phyloP scores from a whole-genome alignment of 2,329 filamentous ascomycete species.

The Apiospora koreana region DNA sequence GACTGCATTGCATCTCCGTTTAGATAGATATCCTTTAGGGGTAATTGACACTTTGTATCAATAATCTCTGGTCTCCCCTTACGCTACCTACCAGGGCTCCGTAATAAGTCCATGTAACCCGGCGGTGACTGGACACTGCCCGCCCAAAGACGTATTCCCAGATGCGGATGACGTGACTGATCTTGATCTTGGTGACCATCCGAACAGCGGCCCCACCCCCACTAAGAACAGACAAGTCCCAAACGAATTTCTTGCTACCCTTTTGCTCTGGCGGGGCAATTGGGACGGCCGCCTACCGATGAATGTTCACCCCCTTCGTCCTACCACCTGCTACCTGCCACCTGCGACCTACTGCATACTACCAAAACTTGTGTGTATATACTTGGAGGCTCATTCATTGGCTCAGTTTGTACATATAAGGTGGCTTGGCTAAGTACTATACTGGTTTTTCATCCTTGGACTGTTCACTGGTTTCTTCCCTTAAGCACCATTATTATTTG shows the following conservation, averaged over 20 bases:
- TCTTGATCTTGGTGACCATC: background rate
- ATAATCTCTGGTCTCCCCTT: background rate
- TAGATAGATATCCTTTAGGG: background rate
- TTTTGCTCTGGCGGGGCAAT: background rate
- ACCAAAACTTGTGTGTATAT: background rate
- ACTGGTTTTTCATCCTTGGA: background rate
- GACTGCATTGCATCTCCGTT: background rate
- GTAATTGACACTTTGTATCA: constrained; percentile 7
- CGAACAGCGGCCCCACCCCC: constrained; percentile 7
- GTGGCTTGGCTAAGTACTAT: background rate
- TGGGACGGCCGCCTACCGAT: background rate
- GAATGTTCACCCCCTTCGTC: background rate
- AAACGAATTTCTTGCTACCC: background rate
- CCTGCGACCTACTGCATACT: background rate
- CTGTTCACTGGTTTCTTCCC: background rate
- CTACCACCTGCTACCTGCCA: background rate
- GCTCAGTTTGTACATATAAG: background rate
- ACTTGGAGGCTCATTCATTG: background rate
- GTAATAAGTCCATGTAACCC: background rate
- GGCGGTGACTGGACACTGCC: background rate
- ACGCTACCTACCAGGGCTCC: too few relatives aligned
- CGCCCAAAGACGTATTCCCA: background rate
- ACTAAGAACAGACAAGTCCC: constrained; percentile 2
- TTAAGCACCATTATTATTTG: background rate
- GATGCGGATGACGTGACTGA: background rate